Conservation (phyloP, 202 grass and related monocot genomes). For the Schoenoplectus tabernaemontani region DNA sequence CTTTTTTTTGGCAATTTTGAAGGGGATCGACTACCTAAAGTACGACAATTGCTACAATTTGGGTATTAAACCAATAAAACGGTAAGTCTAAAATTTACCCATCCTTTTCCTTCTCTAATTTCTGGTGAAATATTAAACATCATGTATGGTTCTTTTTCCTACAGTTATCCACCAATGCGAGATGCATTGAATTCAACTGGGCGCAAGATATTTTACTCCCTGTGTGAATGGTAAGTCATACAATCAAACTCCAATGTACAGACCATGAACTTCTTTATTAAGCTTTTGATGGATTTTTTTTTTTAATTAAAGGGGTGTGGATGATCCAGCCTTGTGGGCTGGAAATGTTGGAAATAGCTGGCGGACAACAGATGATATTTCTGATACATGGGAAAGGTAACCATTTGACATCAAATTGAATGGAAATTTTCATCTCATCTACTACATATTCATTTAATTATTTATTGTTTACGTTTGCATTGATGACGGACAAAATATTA, state of each 20-base stretch:
- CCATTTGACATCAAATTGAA: not conserved
- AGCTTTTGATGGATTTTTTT: slow-evolving; percentile 10
- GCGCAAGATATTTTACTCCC: slow-evolving; percentile 71
- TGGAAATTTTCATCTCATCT: not conserved
- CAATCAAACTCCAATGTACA: slow-evolving; percentile 6
- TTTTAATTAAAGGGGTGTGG: slow-evolving; percentile 63
- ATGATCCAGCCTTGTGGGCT: slow-evolving; percentile 95
- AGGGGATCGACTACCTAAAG: slow-evolving; percentile 90
- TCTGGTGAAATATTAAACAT: slow-evolving; percentile 1
- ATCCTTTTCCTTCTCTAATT: not conserved
- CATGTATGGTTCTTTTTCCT: not conserved
- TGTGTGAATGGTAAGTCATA: slow-evolving; percentile 82
- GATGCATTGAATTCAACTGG: slow-evolving; percentile 95
- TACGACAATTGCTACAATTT: slow-evolving; percentile 95
- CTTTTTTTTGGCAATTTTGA: slow-evolving; percentile 21
- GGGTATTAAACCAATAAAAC: slow-evolving; percentile 70
- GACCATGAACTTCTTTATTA: slow-evolving; percentile 7
- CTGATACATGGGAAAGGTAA: slow-evolving; percentile 87
- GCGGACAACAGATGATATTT: slow-evolving; percentile 88
- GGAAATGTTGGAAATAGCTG: slow-evolving; percentile 89
- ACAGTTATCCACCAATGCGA: slow-evolving; percentile 91
- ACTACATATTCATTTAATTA: not conserved
- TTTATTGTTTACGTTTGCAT: slow-evolving; percentile 24
- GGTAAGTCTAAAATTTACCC: slow-evolving; percentile 27
- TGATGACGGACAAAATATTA: slow-evolving; percentile 25